Conservation (phyloP, 1,139 yeast genomes). For the Saccharomycopsis crataegensis region DNA sequence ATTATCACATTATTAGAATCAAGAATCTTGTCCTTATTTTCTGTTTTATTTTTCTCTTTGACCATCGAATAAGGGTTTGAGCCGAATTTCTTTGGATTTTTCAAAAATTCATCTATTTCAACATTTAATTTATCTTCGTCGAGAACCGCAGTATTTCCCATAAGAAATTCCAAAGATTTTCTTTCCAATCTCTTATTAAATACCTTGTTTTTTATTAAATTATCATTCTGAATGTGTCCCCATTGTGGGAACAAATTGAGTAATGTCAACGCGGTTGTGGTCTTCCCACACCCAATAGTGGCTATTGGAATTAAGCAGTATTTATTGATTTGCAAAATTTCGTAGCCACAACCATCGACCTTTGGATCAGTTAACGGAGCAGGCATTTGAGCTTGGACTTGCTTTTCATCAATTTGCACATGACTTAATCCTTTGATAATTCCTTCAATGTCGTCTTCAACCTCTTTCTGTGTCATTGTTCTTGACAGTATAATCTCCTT, state of each 20-base stretch:
- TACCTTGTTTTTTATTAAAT: conserved; percentile 42
- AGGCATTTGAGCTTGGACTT: conserved; percentile 1
- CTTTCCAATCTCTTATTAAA: conserved; percentile 45
- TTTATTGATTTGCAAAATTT: conserved; percentile 27
- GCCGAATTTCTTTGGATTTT: conserved; percentile 1
- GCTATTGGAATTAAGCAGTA: conserved; percentile 77
- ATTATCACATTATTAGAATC: conserved; percentile 43
- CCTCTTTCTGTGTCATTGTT: neutral
- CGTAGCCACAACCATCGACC: neutral
- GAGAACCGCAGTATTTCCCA: conserved; percentile 18
- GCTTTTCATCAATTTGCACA: neutral
- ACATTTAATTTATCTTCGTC: conserved; percentile 20
- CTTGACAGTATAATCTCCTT: neutral
- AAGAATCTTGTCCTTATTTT: conserved; percentile 8
- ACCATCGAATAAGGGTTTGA: neutral
- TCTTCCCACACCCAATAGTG: conserved; percentile 93
- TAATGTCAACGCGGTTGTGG: conserved; percentile 68
- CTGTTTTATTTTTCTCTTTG: neutral
- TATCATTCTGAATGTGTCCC: conserved; percentile 84
- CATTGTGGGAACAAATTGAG: conserved; percentile 49
- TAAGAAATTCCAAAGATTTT: conserved; percentile 38
- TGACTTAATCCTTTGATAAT: neutral
- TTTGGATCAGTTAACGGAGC: neutral
- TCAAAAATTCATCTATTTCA: conserved; percentile 6
- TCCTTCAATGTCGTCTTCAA: neutral